phyloP scores from a whole-genome alignment of 768 basidiomycete species.

The Tulasnella sp. region DNA sequence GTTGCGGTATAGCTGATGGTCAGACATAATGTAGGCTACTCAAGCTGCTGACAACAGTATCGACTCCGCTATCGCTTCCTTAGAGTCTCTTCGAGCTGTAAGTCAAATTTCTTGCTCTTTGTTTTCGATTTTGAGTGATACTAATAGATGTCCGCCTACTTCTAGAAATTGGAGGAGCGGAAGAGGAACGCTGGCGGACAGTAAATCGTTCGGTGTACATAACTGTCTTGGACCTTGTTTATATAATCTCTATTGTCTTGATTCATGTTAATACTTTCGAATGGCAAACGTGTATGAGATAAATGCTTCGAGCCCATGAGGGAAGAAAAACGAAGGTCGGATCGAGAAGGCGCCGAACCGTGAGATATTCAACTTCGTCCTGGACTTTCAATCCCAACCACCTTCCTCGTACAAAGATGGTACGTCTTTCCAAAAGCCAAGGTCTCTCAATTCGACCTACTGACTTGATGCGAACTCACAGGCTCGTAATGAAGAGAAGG shows the following conservation, averaged over 20 bases:
- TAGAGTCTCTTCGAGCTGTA: constrained; percentile 8
- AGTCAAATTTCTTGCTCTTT: background rate
- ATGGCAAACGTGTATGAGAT: background rate
- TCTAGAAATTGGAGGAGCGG: constrained; percentile 7
- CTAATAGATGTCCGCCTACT: background rate
- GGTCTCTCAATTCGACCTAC: background rate
- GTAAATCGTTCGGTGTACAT: background rate
- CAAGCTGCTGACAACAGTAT: constrained; percentile 7
- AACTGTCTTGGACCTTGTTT: background rate
- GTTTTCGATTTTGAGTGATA: background rate
- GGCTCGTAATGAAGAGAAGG: constrained; percentile 98
- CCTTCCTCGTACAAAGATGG: background rate
- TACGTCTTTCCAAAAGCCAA: background rate
- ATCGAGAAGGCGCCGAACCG: background rate
- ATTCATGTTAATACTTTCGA: background rate
- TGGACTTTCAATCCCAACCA: background rate
- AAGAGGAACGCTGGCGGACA: background rate
- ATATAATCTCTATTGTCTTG: background rate
- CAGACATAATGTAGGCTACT: background rate
- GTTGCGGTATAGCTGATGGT: too few relatives aligned
- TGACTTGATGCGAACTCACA: constrained; percentile 21
- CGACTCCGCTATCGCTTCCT: constrained; percentile 1
- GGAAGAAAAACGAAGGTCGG: too few relatives aligned
- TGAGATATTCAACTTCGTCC: background rate
- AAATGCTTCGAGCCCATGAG: background rate